These are phyloP conservation scores for Medicago lupulina DNA, from an alignment of 306 rosid genomes.

Conservation along the genomic window DNA sequence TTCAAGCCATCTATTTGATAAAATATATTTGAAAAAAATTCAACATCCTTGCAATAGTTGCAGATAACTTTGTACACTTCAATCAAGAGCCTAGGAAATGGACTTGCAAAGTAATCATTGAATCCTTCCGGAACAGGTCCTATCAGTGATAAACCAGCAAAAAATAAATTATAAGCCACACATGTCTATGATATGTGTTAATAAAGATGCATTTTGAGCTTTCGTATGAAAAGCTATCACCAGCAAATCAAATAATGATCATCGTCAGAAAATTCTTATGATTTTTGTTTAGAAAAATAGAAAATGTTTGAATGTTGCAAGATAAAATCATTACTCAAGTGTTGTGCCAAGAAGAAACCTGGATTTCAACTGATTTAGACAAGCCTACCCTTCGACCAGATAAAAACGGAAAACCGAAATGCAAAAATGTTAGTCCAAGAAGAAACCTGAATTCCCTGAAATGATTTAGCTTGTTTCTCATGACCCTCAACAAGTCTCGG, in stretches of 20 bases:
- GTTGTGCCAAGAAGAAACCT: background rate
- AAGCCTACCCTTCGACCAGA: background rate
- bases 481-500: slow-evolving; percentile 79
- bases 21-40: slow-evolving; percentile 60
- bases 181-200: background rate
- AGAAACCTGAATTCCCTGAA: slow-evolving; percentile 77
- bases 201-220: background rate
- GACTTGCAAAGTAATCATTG: slow-evolving; percentile 60
- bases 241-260: background rate
- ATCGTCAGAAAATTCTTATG: background rate
- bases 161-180: slow-evolving; percentile 9
- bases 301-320: background rate
- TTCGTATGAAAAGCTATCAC: background rate
- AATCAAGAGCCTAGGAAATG: slow-evolving; percentile 70
- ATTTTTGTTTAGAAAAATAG: background rate
- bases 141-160: slow-evolving; percentile 43
- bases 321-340: background rate
- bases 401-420: background rate
- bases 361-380: background rate
- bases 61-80: slow-evolving; percentile 65
- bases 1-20: background rate
- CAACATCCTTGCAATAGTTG: slow-evolving; percentile 58
- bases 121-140: slow-evolving; percentile 77
- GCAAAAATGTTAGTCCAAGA: background rate
- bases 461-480: slow-evolving; percentile 88